phyloP scores from a whole-genome alignment of 345 rosid species.

The Citrus australasica region DNA sequence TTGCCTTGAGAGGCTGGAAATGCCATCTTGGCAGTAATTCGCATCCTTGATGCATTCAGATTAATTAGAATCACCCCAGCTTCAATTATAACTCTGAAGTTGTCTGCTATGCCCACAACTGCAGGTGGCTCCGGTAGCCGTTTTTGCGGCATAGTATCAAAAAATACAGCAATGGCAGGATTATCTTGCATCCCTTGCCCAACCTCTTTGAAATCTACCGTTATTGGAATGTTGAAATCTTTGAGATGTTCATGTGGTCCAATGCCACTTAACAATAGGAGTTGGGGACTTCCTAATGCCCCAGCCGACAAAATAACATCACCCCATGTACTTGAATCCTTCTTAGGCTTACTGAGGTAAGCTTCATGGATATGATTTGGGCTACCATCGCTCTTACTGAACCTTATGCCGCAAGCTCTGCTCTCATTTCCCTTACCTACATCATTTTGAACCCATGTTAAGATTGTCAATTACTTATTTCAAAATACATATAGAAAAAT shows the following conservation, averaged over 20 bases:
- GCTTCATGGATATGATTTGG: conserved; percentile 40
- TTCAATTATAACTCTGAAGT: conserved; percentile 51
- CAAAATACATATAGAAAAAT: no score
- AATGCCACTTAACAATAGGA: conserved; percentile 64
- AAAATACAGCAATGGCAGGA: conserved; percentile 48
- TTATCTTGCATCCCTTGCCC: conserved; percentile 63
- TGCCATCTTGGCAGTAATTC: conserved; percentile 54
- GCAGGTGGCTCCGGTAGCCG: conserved; percentile 64
- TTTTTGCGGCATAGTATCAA: conserved; percentile 34
- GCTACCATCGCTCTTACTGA: conserved; percentile 52
- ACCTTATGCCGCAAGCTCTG: conserved; percentile 47
- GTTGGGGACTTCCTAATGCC: conserved; percentile 72
- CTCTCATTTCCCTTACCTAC: conserved; percentile 40
- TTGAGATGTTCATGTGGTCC: conserved; percentile 54
- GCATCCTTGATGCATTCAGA: conserved; percentile 46
- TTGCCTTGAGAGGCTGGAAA: conserved; percentile 67
- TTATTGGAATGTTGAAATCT: conserved; percentile 40
- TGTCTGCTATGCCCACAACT: conserved; percentile 55
- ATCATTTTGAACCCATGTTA: background rate
- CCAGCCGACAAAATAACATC: conserved; percentile 78
- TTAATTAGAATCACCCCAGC: conserved; percentile 45
- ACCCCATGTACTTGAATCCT: conserved; percentile 27
- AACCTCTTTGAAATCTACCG: conserved; percentile 35
- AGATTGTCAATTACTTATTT: background rate
- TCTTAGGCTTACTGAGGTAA: conserved; percentile 39